These are phyloP conservation scores for Colletotrichum ledebouriae DNA, from an alignment of 2,329 filamentous ascomycete genomes.

Conservation along the genomic window DNA sequence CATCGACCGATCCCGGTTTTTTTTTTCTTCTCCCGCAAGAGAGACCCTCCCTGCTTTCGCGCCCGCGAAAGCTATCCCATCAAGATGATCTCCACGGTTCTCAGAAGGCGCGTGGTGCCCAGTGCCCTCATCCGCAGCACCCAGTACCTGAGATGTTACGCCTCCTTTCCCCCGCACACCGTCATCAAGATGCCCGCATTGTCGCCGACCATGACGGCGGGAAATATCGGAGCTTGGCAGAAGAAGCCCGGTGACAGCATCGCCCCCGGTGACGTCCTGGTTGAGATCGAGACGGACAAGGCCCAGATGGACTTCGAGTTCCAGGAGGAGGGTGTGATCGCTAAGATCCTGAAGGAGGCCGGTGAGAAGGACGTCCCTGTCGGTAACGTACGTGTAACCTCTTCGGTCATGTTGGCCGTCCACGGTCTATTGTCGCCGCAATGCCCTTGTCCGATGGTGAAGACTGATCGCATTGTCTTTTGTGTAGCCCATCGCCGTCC, in stretches of 20 bases:
- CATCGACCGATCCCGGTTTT: neutral
- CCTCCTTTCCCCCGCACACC: slow-evolving; percentile 92
- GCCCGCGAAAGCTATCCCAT: slow-evolving; percentile 37
- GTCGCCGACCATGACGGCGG: slow-evolving; percentile 96
- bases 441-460: neutral
- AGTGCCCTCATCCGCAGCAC: slow-evolving; percentile 65
- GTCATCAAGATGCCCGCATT: slow-evolving; percentile 98
- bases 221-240: slow-evolving; percentile 97
- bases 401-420: neutral
- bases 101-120: slow-evolving; percentile 73
- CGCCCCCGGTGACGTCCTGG: slow-evolving; percentile 91
- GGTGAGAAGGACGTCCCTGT: slow-evolving; percentile 95
- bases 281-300: slow-evolving; percentile 99
- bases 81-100: slow-evolving; percentile 73
- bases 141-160: slow-evolving; percentile 75
- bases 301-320: slow-evolving; percentile 99
- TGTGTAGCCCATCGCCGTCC: slow-evolving; percentile 89
- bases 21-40: neutral
- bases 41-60: slow-evolving; percentile 34
- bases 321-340: slow-evolving; percentile 96
- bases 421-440: slow-evolving; percentile 35
- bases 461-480: slow-evolving; percentile 34
- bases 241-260: slow-evolving; percentile 94
- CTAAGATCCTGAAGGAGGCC: slow-evolving; percentile 92
- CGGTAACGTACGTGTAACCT: slow-evolving; percentile 81